phyloP scores from a whole-genome alignment of 768 basidiomycete species.

The Macrolepiota dolichaula region DNA sequence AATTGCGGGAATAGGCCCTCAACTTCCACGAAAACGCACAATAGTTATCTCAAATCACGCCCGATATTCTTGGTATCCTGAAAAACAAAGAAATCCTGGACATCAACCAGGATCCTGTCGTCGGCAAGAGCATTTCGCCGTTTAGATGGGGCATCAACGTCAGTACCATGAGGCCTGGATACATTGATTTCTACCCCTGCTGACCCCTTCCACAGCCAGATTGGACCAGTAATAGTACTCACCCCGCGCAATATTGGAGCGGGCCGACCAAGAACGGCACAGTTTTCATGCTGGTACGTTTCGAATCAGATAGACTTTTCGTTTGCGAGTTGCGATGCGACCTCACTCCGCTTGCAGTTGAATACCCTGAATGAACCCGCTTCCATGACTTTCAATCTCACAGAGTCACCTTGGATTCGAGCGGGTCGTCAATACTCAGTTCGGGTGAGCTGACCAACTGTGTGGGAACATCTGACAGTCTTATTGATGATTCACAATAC shows the following conservation, averaged over 20 bases:
- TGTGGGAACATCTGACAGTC: background rate
- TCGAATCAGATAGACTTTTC: background rate
- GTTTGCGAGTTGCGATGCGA: background rate
- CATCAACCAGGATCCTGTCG: conserved; percentile 64
- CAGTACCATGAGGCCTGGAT: conserved; percentile 17
- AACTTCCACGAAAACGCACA: background rate
- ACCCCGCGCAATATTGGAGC: conserved; percentile 71
- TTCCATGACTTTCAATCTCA: conserved; percentile 58
- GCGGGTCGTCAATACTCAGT: conserved; percentile 63
- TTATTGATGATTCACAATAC: background rate
- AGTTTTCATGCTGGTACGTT: conserved; percentile 60
- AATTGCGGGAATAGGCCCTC: background rate
- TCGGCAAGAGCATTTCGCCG: conserved; percentile 59
- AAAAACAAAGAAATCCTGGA: conserved; percentile 65
- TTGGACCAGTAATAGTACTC: conserved; percentile 39
- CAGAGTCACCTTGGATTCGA: conserved; percentile 69
- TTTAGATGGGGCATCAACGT: conserved; percentile 73
- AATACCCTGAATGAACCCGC: conserved; percentile 56
- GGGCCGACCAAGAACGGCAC: conserved; percentile 63
- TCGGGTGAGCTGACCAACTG: conserved; percentile 37
- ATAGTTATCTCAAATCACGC: conserved; percentile 26
- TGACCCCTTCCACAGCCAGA: conserved; percentile 28
- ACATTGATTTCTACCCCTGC: background rate
- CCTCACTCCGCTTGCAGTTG: conserved; percentile 32
- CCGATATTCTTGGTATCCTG: conserved; percentile 50